These are phyloP conservation scores for sorghum (Sorghum bicolor) DNA, from an alignment of 176 grass and related monocot species.

Conservation along the genomic window Sorghum_bicolor_NCBIv3 NC_012873.2:58027001-58027500, in stretches of 20 bases:
- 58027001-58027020: neutral
- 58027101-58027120: neutral
- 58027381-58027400: conserved; percentile 31
- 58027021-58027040: neutral
- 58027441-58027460: conserved; percentile 16
- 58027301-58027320: conserved; percentile 42
- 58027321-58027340: conserved; percentile 56
- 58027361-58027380: conserved; percentile 46
- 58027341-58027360: conserved; percentile 59
- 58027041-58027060: neutral
- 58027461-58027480: conserved; percentile 41
- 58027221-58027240: neutral
- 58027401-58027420: conserved; percentile 23
- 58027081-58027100: neutral
- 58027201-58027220: neutral
- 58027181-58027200: neutral
- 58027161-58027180: neutral
- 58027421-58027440: conserved; percentile 22
- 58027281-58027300: conserved; percentile 22
- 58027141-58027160: neutral
- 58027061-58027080: neutral
- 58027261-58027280: conserved; percentile 27
- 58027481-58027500: conserved; percentile 40
- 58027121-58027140: neutral
- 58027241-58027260: conserved; percentile 20